Evolutionary conservation across 768 basidiomycete genomes (phyloP), one percentile per base, ranked within the genome.

Genomic region (Boletus subparvulus): DNA sequence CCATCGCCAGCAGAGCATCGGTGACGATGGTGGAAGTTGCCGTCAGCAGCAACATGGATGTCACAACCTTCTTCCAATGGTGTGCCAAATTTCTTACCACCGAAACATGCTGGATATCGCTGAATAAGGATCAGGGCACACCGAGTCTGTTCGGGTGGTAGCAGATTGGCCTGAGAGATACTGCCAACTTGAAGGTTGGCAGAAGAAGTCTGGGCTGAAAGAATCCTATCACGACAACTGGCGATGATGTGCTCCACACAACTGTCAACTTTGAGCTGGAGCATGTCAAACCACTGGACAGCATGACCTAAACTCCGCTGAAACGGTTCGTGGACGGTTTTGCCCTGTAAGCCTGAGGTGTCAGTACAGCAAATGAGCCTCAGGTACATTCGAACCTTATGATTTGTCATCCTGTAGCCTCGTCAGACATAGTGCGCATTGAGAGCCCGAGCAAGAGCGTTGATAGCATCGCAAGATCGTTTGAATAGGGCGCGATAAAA

Each of bases 401-500:
- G 4, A 14, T 35, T 35, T 5, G 13, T 13, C 35, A 35, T 35
- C 13, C 13, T 4, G 13, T 6, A 43, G 68, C 72, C 73, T 42
- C 47, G 4, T 19, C 13, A 8, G 9, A 26, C 17, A 41, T 58
- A 54, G 44, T 58, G 39, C 54, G 44, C 13, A n/a, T 35, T n/a
- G 21, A 47, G 12, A 13, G 13, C 44, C 47, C 24, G 30, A 4
- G 56, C 50, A 14, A 45, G n/a, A n/a, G 44, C 28, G 6, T 45
- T 30, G 3, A 45, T 16, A 9, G 44, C 28, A 10, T 30, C 28
- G 4, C 74, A 76, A 2, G 75, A 74, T 0, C 65, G 60, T 52
- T 76, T 70, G 50, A 77, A 77, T 2, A 76, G 52, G 1, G 67
- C 63, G 2, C 46, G 48, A 50, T 74, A 75, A 47, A 76, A 74